These are phyloP conservation scores for Suillus spraguei DNA, from an alignment of 768 basidiomycete genomes.

Conservation along the genomic window DNA sequence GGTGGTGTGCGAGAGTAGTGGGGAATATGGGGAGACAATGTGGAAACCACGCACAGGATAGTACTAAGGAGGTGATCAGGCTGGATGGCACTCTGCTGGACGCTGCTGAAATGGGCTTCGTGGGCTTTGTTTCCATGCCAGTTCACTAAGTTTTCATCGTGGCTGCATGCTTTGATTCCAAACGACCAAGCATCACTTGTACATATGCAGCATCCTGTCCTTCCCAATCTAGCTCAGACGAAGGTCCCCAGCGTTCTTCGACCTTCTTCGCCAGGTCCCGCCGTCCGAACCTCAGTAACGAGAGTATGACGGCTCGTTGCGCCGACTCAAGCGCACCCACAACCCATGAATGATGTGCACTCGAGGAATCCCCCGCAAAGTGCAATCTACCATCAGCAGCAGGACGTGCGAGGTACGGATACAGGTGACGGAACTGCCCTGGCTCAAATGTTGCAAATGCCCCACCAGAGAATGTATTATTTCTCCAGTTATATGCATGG, in stretches of 20 bases:
- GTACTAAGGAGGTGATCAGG: too few species aligned
- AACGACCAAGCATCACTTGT: conserved; percentile 1
- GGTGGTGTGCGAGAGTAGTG: too few species aligned
- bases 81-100: too few species aligned
- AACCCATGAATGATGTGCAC: conserved; percentile 5
- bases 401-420: conserved; percentile 1
- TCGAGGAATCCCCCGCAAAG: conserved; percentile 5
- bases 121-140: too few species aligned
- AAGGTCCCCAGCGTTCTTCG: conserved; percentile 6
- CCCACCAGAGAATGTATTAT: neutral
- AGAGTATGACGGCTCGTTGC: conserved; percentile 7
- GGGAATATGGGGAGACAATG: too few species aligned
- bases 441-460: neutral
- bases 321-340: conserved; percentile 5
- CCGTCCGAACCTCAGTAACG: conserved; percentile 4
- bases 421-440: conserved; percentile 3
- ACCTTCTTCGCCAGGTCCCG: conserved; percentile 5
- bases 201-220: neutral
- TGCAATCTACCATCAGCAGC: conserved; percentile 2
- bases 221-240: conserved; percentile 5
- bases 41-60: too few species aligned
- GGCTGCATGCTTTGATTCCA: neutral
- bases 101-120: too few species aligned
- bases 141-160: neutral
- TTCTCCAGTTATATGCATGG: neutral